These are phyloP conservation scores for Crithidia acanthocephali DNA, from an alignment of 208 protist genomes.

Conservation along the genomic window DNA sequence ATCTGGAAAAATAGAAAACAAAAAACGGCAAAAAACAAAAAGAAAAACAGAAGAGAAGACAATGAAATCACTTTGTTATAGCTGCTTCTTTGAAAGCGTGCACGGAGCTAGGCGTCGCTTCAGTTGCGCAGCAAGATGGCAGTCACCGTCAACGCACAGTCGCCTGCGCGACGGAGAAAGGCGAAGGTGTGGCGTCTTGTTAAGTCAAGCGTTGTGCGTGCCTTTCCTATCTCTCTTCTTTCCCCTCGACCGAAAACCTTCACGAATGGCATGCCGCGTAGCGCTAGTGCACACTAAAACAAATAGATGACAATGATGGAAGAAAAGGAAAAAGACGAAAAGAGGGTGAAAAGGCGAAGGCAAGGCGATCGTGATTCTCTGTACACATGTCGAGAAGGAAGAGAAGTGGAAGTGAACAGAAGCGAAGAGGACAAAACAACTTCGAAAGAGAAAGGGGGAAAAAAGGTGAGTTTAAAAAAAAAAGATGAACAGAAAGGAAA, in stretches of 20 bases:
- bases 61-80: too few species aligned
- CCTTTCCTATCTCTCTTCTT: too few species aligned
- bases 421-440: not conserved
- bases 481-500: not conserved
- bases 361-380: not conserved
- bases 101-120: too few species aligned
- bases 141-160: too few species aligned
- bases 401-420: not conserved
- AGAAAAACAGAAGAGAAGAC: not conserved
- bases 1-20: not conserved
- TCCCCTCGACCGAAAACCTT: not conserved
- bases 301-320: not conserved
- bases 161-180: too few species aligned
- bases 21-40: not conserved
- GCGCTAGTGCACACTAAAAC: not conserved
- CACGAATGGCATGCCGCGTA: not conserved
- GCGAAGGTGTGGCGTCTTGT: too few species aligned
- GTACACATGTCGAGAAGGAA: not conserved
- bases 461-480: not conserved
- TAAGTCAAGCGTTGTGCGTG: too few species aligned
- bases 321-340: not conserved
- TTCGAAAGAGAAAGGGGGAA: too few species aligned
- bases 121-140: too few species aligned
- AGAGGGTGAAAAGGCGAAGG: not conserved
- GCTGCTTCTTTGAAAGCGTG: too few species aligned